Evolutionary conservation across 805 yeast genomes (phyloP).

Genomic region (Priceomyces castillae): DNA sequence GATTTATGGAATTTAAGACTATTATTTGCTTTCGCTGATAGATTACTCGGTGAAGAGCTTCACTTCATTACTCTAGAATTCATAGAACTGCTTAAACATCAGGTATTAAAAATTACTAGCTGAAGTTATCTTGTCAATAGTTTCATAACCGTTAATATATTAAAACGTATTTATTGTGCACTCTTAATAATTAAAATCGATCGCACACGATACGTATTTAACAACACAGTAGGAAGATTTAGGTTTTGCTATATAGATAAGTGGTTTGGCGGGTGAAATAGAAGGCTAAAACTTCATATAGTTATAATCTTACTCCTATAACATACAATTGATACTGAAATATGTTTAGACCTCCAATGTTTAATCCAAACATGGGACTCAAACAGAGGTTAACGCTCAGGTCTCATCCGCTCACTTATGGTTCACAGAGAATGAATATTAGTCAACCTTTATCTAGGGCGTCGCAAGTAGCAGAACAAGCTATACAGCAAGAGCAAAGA

Average conservation of each 20-base stretch:
- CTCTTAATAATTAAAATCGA: not conserved
- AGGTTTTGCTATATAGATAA: not conserved
- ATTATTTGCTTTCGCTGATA: slow-evolving; percentile 59
- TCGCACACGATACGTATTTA: slow-evolving; percentile 3
- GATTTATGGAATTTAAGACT: slow-evolving; percentile 65
- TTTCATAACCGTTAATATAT: not conserved
- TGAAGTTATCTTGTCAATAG: slow-evolving; percentile 1
- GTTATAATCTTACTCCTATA: not conserved
- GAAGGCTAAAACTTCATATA: not conserved
- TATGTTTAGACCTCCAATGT: slow-evolving; percentile 21
- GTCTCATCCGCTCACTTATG: slow-evolving; percentile 26
- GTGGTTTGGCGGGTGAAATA: not conserved
- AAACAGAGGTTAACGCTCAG: slow-evolving; percentile 19
- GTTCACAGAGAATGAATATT: slow-evolving; percentile 39
- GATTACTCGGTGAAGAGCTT: slow-evolving; percentile 32
- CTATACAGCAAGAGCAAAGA: slow-evolving; percentile 19
- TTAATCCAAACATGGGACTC: slow-evolving; percentile 13
- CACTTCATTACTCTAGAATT: slow-evolving; percentile 49
- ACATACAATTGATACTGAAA: not conserved
- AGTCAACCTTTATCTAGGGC: slow-evolving; percentile 44
- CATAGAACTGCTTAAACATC: slow-evolving; percentile 50
- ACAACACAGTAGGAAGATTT: not conserved
- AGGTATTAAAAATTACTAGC: slow-evolving; percentile 29
- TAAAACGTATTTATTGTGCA: slow-evolving; percentile 3
- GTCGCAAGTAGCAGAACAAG: slow-evolving; percentile 32